Base-by-base conservation (phyloP, 306 rosid genomes). In the Vicia faba region DNA sequence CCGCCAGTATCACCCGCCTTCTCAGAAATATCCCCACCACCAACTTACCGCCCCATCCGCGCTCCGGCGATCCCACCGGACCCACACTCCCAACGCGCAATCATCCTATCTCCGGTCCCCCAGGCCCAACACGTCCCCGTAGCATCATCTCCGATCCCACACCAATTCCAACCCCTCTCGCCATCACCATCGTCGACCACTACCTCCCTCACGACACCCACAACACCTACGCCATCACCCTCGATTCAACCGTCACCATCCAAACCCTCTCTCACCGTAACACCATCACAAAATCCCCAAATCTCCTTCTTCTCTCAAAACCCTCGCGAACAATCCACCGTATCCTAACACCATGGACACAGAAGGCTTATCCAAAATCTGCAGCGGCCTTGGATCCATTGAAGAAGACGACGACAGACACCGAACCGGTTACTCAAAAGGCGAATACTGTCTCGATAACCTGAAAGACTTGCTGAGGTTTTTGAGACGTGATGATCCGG, bases 401-500 rank as follows among this genome's bases (percentile, higher is more conserved):
- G 86, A 84, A 49, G 89, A 86, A 19, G 95, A 93, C 39, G 74
- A 74, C 3, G 14, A 79, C n/a, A 89, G 88, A 26, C 74, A 88
- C 51, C 83, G 76, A 75, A 77, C 82, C 56, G 97, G 85, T 13
- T 93, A 83, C 78, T 12, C 72, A 13, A 88, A 83, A 76, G 82
- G 74, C 64, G 88, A 84, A 78, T 80, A 86, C 81, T 93, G 97
- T 71, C 78, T 84, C 60, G 98, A 93, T 83, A 89, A 93, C 74
- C 75, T 93, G 75, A 93, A 93, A 73, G 98, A 93, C 80, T 80
- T 93, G 77, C 75, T 93, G 69, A 80, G 98, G 79, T 93, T 93
- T 78, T 73, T 93, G 86, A 79, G 98, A 72, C 96, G 98, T 2
- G 98, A 93, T 25, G 97, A 93, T 39, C 97, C 90, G 9, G 89